Percentiles rank a stretch among this genome's conserved stretches.
These are phyloP conservation scores for Exophiala mesophila DNA, from an alignment of 2,329 filamentous ascomycete species.

Conservation along the genomic window DNA sequence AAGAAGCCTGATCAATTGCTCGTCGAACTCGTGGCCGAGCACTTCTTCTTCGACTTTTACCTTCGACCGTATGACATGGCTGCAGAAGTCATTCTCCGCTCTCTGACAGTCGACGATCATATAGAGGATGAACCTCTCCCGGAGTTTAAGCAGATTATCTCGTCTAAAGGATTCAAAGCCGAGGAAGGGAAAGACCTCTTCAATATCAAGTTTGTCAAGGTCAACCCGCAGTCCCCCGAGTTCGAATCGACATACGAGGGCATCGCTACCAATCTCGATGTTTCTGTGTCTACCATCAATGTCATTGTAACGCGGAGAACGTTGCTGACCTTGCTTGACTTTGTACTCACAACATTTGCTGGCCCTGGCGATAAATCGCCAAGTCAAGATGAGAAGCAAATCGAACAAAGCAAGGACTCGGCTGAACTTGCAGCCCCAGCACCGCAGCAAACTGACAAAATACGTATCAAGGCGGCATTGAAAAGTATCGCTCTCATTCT, in stretches of 20 bases:
- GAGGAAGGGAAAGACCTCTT: slow-evolving; percentile 76
- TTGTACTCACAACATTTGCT: slow-evolving; percentile 87
- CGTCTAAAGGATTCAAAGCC: slow-evolving; percentile 68
- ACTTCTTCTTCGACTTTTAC: slow-evolving; percentile 82
- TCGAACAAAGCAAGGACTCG: slow-evolving; percentile 37
- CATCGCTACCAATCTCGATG: slow-evolving; percentile 87
- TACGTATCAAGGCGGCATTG: slow-evolving; percentile 87
- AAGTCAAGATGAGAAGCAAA: slow-evolving; percentile 28
- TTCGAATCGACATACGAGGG: slow-evolving; percentile 89
- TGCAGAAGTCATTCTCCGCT: slow-evolving; percentile 81
- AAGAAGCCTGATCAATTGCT: slow-evolving; percentile 70
- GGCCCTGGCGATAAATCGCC: slow-evolving; percentile 44
- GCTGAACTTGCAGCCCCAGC: slow-evolving; percentile 31
- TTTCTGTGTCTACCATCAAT: slow-evolving; percentile 91
- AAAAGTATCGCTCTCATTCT: slow-evolving; percentile 91
- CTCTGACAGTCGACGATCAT: slow-evolving; percentile 87
- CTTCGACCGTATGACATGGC: slow-evolving; percentile 88
- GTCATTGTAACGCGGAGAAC: slow-evolving; percentile 90
- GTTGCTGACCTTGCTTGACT: slow-evolving; percentile 85
- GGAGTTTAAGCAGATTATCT: slow-evolving; percentile 97
- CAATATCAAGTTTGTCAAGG: slow-evolving; percentile 80
- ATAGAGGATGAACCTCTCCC: slow-evolving; percentile 78
- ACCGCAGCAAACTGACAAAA: slow-evolving; percentile 55
- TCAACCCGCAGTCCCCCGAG: slow-evolving; percentile 86
- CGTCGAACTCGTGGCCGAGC: slow-evolving; percentile 84